Evolutionary conservation across 371 early-diverging fungal species (phyloP).

Genomic region (Chytridium lagenaria): DNA sequence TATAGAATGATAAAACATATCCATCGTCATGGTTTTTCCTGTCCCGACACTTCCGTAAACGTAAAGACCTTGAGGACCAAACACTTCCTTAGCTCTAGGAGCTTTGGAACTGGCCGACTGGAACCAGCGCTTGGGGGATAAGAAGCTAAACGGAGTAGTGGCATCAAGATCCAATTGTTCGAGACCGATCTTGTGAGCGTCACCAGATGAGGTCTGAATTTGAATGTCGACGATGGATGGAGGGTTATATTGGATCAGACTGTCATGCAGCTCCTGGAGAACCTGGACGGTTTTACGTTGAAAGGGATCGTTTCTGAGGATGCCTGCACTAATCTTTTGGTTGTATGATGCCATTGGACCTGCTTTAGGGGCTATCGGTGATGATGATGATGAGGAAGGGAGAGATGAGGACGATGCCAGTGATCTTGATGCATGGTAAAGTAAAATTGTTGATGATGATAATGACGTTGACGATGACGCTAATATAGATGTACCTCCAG

Average conservation of each 20-base stretch:
- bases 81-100: not conserved
- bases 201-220: conserved; percentile 24
- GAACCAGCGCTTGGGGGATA: conserved; percentile 11
- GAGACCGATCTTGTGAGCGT: conserved; percentile 32
- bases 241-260: conserved; percentile 57
- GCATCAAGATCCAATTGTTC: conserved; percentile 44
- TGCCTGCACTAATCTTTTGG: conserved; percentile 18
- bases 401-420: too few species aligned
- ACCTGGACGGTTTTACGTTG: conserved; percentile 62
- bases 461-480: too few species aligned
- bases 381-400: too few species aligned
- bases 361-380: too few species aligned
- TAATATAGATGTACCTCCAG: too few species aligned
- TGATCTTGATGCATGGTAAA: too few species aligned
- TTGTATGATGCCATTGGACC: conserved; percentile 38
- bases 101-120: conserved; percentile 28
- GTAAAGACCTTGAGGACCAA: conserved; percentile 70
- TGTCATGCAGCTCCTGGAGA: conserved; percentile 63
- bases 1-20: conserved; percentile 84
- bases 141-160: conserved; percentile 32
- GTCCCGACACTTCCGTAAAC: conserved; percentile 81
- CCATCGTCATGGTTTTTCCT: conserved; percentile 97
- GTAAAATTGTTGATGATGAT: too few species aligned
- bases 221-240: conserved; percentile 43
- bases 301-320: conserved; percentile 54